Percentiles rank a stretch among this genome's conserved stretches.
These are phyloP conservation scores for Calonectria honghensis DNA, from an alignment of 2,329 filamentous ascomycete genomes.

Conservation along the genomic window DNA sequence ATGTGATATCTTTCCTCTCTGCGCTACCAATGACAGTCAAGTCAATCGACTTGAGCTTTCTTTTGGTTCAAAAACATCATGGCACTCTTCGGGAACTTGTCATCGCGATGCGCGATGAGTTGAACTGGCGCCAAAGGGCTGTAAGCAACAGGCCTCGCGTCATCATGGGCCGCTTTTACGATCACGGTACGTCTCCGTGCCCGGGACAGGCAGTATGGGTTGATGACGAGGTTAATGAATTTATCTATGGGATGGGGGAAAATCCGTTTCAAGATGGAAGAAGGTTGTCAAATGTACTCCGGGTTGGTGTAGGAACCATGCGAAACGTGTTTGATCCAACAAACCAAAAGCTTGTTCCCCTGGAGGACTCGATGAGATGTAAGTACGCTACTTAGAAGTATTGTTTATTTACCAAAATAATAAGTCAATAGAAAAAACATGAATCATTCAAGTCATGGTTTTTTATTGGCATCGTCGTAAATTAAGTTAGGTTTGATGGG, in stretches of 20 bases:
- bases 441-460: background rate
- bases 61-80: background rate
- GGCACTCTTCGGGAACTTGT: conserved; percentile 2
- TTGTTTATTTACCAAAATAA: too few relatives aligned
- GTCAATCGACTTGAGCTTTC: conserved; percentile 25
- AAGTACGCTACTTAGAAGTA: too few relatives aligned
- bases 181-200: background rate
- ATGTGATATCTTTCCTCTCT: conserved; percentile 1
- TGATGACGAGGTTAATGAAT: conserved; percentile 20
- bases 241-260: conserved; percentile 9
- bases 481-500: too few relatives aligned
- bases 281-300: background rate
- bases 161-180: conserved; percentile 8
- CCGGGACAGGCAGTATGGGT: conserved; percentile 10
- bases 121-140: conserved; percentile 17
- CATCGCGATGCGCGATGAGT: background rate
- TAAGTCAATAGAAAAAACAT: too few relatives aligned
- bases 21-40: background rate
- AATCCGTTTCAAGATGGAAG: background rate
- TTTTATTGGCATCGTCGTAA: too few relatives aligned
- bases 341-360: background rate
- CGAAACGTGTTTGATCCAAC: conserved; percentile 23
- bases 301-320: background rate
- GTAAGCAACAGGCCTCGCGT: background rate
- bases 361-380: background rate